Base-by-base conservation (phyloP, 2,329 filamentous ascomycete genomes). In the Alternaria ventricosa region DNA sequence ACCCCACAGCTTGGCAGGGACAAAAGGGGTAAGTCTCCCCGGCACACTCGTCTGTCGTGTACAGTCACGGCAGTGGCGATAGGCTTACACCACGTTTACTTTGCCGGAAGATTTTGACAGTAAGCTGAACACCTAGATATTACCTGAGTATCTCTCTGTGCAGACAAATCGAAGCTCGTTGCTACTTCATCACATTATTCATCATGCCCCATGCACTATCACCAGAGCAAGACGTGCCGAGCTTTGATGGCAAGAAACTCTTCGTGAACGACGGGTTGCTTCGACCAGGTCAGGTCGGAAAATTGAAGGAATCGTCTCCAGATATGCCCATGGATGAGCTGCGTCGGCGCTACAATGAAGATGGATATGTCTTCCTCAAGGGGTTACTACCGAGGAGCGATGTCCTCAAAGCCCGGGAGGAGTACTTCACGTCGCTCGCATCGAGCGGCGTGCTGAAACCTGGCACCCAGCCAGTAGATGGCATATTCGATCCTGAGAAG, bases 321-420 rank as follows among this genome's bases (percentile, higher is more conserved):
- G 71, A 76, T 28, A 77, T 83, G 11, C 83, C 86, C 0, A 61
- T 87, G 9, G 80, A 84, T 41, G 83, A 86, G 45, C 78, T 87
- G 2, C 81, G 81, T n/a, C 69, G 72, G 5, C 82, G 83, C 28
- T 86, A 82, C 68, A 65, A 81, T 6, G 72, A 82, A 62, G 82
- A 88, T 49, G 86, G 86, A 22, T 88, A 88, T 66, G 73, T 89
- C 27, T 86, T 86, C 57, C 58, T 89, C 3, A 88, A 88, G 66
- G 82, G 83, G 1, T 72, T 89, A 0, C 75, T 89, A 2, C 87
- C 87, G 0, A 83, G 83, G 3, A 74, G 79, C 3, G 85, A 88
- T 57, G 86, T 88, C 1, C 79, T 88, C 9, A 78, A 80, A 36
- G 83, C 84, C 9, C 83, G 87, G 2, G 77, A 83, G 59, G 75